Percentiles rank a stretch among this genome's conserved stretches.
Evolutionary conservation across 2,329 filamentous ascomycete species (phyloP).

Genomic region (Cytospora piceae): DNA sequence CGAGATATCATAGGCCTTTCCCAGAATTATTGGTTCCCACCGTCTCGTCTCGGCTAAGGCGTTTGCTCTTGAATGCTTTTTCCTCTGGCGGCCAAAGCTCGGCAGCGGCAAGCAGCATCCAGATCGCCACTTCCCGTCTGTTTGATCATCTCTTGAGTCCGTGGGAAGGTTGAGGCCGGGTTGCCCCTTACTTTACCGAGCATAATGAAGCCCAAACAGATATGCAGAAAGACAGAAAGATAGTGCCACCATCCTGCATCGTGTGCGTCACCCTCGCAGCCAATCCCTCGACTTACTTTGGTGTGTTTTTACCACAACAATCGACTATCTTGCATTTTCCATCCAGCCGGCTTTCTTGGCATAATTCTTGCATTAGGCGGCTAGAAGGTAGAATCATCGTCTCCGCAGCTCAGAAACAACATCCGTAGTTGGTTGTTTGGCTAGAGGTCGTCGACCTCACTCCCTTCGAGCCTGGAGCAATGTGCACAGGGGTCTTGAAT

Average conservation of each 20-base stretch:
- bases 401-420: neutral
- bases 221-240: neutral
- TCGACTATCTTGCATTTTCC: neutral
- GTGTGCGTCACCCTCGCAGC: neutral
- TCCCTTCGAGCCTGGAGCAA: constrained; percentile 9
- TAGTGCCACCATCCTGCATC: constrained; percentile 8
- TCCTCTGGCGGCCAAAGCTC: constrained; percentile 11
- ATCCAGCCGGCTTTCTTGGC: neutral
- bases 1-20: neutral
- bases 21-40: neutral
- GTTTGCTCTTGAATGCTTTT: constrained; percentile 2
- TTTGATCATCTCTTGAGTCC: constrained; percentile 7
- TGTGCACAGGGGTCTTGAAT: constrained; percentile 8
- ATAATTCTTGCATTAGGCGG: neutral
- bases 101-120: constrained; percentile 33
- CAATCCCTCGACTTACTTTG: neutral
- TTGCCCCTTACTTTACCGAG: constrained; percentile 5
- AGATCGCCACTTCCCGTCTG: constrained; percentile 22
- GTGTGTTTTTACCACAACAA: neutral
- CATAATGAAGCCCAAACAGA: neutral
- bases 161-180: neutral
- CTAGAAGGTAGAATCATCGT: neutral
- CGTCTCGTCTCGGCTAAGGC: neutral
- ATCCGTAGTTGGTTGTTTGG: neutral
- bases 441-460: neutral